A percentile compares a stretch with the other conserved stretches of the same genome.
Conservation (phyloP, 2,329 filamentous ascomycete genomes). For the Alternaria infectoria region DNA sequence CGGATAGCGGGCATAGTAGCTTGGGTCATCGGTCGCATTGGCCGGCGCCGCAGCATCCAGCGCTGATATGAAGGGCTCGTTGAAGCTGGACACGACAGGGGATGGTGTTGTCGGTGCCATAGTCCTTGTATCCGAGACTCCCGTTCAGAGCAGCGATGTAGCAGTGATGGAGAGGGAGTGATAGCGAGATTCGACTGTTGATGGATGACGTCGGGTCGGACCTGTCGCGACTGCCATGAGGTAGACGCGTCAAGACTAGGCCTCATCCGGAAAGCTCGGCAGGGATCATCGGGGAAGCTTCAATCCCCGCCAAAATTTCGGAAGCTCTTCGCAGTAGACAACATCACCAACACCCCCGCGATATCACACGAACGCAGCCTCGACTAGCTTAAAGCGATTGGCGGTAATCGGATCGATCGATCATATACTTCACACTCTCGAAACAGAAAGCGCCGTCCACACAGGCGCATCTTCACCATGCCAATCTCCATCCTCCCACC, state of each 20-base stretch:
- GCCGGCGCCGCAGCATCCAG: slow-evolving; percentile 29
- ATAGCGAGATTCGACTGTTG: slow-evolving; percentile 2
- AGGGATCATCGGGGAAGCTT: slow-evolving; percentile 16
- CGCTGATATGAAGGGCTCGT: slow-evolving; percentile 36
- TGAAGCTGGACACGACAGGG: slow-evolving; percentile 16
- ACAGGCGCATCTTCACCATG: slow-evolving; percentile 51
- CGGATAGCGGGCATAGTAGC: slow-evolving; percentile 49
- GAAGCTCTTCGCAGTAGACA: slow-evolving; percentile 13
- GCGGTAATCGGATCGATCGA: not conserved
- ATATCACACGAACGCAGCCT: not conserved
- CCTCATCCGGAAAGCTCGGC: slow-evolving; percentile 13
- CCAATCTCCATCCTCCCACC: slow-evolving; percentile 66
- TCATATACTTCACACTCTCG: not conserved
- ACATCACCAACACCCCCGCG: not conserved
- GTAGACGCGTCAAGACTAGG: slow-evolving; percentile 17
- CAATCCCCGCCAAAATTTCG: slow-evolving; percentile 42
- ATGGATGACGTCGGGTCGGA: slow-evolving; percentile 33
- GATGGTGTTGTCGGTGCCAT: slow-evolving; percentile 13
- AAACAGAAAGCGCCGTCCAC: not conserved
- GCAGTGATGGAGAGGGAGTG: not conserved
- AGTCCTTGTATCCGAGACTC: not conserved
- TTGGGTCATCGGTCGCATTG: slow-evolving; percentile 44
- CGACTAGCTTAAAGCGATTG: not conserved
- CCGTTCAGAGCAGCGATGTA: not conserved
- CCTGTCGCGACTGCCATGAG: slow-evolving; percentile 13